A percentile compares a stretch with the other conserved stretches of the same genome.
Conservation (phyloP, 495 filamentous ascomycete genomes). For the Margaritispora aquatica region DNA sequence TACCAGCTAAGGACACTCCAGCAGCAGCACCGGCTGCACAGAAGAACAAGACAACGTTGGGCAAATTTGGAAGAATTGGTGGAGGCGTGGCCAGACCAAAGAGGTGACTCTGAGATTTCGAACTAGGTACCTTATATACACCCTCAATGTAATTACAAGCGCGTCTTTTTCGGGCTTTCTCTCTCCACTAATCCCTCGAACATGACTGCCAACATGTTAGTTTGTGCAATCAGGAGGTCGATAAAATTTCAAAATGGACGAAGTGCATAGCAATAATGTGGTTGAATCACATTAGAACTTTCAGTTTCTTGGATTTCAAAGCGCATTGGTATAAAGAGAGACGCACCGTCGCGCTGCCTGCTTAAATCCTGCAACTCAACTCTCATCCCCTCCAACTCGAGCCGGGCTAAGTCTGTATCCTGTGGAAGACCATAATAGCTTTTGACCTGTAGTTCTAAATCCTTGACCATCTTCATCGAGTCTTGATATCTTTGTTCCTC, state of each 20-base stretch:
- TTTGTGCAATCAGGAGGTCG: too few relatives aligned
- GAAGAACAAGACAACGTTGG: slow-evolving; percentile 58
- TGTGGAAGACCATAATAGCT: slow-evolving; percentile 64
- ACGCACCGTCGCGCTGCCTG: slow-evolving; percentile 55
- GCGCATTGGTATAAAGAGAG: too few relatives aligned
- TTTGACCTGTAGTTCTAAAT: slow-evolving; percentile 50
- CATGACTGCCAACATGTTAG: too few relatives aligned
- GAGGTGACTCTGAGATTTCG: slow-evolving; percentile 7
- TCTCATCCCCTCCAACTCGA: slow-evolving; percentile 58
- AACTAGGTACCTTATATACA: background rate
- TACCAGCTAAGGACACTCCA: slow-evolving; percentile 36
- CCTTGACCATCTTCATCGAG: slow-evolving; percentile 42
- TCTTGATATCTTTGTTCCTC: slow-evolving; percentile 49
- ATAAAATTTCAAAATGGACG: too few relatives aligned
- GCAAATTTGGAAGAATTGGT: slow-evolving; percentile 63
- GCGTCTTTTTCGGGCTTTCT: slow-evolving; percentile 39
- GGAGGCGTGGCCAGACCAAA: slow-evolving; percentile 51
- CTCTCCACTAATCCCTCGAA: slow-evolving; percentile 57
- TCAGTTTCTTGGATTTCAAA: too few relatives aligned
- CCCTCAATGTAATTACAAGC: slow-evolving; percentile 16
- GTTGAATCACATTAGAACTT: too few relatives aligned
- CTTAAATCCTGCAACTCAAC: slow-evolving; percentile 52
- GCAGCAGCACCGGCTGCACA: slow-evolving; percentile 32
- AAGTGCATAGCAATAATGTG: too few relatives aligned
- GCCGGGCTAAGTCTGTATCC: slow-evolving; percentile 57